Evolutionary conservation across 176 grass and related monocot genomes (phyloP).

Genomic region (Bromus sterilis): DNA sequence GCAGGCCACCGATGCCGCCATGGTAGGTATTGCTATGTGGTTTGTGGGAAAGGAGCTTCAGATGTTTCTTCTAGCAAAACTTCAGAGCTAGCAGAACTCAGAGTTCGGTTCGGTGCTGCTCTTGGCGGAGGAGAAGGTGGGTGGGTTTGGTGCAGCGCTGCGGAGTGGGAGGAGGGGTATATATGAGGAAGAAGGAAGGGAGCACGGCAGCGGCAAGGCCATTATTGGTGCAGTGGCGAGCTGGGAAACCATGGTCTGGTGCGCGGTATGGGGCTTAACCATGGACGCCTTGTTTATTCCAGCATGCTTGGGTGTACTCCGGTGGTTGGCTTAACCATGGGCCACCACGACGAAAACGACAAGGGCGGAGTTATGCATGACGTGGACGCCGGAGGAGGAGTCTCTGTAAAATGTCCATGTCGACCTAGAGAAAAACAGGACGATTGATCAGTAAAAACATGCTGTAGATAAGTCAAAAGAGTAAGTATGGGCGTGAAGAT

Average conservation of each 20-base stretch:
- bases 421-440: background rate
- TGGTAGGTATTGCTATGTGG: too few species aligned
- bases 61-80: too few species aligned
- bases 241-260: background rate
- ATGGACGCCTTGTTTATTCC: background rate
- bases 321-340: background rate
- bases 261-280: background rate
- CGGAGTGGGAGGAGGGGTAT: background rate
- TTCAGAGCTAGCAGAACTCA: too few species aligned
- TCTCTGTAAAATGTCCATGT: background rate
- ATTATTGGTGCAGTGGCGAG: background rate
- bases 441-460: background rate
- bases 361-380: background rate
- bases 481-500: background rate
- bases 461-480: background rate
- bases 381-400: background rate
- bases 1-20: constrained; percentile 9
- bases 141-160: background rate
- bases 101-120: background rate
- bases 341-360: background rate
- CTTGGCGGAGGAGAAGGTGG: background rate
- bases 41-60: too few species aligned
- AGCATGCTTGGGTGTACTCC: background rate
- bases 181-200: constrained; percentile 2
- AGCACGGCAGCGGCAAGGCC: background rate